Percentiles rank a stretch among this genome's conserved stretches.
Conservation (phyloP, 257 asterid genomes). For the Scutellaria galericulata region DNA sequence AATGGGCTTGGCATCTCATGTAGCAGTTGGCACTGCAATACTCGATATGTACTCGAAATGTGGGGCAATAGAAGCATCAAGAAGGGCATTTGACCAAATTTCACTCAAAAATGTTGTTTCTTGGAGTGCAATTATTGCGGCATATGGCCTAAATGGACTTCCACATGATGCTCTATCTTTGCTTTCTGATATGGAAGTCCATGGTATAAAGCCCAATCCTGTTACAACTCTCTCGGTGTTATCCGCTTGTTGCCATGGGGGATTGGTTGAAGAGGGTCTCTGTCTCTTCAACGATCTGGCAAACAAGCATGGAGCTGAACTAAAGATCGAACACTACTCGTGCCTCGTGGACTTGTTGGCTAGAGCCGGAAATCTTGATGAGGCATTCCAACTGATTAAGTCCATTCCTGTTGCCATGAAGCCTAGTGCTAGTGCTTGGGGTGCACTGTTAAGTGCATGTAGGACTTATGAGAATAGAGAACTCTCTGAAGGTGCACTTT, state of each 20-base stretch:
- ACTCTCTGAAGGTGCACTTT: conserved; percentile 47
- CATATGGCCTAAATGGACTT: conserved; percentile 78
- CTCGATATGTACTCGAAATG: conserved; percentile 89
- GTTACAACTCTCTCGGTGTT: conserved; percentile 68
- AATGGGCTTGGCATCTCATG: conserved; percentile 68
- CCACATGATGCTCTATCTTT: conserved; percentile 73
- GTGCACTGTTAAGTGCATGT: conserved; percentile 82
- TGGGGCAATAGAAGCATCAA: conserved; percentile 71
- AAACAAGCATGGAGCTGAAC: conserved; percentile 46
- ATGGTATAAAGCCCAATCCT: conserved; percentile 67
- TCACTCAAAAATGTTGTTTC: conserved; percentile 59
- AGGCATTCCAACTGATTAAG: conserved; percentile 62
- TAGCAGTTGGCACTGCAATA: conserved; percentile 77
- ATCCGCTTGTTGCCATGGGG: conserved; percentile 95
- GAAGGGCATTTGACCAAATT: conserved; percentile 66
- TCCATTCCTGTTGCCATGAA: conserved; percentile 48
- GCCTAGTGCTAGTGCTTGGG: conserved; percentile 81
- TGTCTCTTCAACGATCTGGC: conserved; percentile 56
- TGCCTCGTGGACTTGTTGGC: conserved; percentile 92
- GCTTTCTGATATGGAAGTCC: conserved; percentile 64
- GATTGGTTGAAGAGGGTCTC: conserved; percentile 79
- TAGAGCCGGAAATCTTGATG: conserved; percentile 77
- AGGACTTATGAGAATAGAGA: conserved; percentile 55
- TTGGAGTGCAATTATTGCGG: conserved; percentile 86
- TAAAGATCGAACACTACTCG: conserved; percentile 70